Evolutionary conservation across 495 filamentous ascomycete genomes (phyloP).

Genomic region (Parathielavia hyrcaniae): DNA sequence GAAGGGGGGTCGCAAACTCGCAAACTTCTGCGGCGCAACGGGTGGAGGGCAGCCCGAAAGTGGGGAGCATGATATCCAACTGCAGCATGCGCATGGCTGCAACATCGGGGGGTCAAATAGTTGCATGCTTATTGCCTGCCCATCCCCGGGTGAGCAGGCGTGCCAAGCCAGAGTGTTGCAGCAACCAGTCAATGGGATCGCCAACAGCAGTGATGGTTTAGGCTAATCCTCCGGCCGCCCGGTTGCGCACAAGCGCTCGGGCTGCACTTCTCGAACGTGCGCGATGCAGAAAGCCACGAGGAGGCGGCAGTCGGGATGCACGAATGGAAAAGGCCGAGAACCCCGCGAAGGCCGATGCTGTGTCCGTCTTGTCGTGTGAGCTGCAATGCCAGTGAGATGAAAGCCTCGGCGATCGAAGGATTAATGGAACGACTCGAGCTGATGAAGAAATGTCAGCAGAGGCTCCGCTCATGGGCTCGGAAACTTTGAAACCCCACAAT

Average conservation of each 20-base stretch:
- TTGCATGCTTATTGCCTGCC: background rate
- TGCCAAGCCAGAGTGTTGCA: background rate
- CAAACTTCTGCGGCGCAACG: background rate
- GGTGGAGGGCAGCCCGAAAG: background rate
- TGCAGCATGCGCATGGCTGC: background rate
- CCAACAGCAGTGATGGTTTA: constrained; percentile 8
- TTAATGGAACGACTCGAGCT: background rate
- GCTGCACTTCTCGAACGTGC: too few species aligned
- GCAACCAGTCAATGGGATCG: constrained; percentile 4
- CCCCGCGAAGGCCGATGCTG: background rate
- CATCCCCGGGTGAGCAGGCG: background rate
- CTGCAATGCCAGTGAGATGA: background rate
- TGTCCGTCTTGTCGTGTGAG: too few species aligned
- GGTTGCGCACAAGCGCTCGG: background rate
- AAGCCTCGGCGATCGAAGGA: background rate
- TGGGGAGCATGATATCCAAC: background rate
- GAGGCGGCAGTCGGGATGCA: background rate
- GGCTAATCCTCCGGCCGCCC: constrained; percentile 12
- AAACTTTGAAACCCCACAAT: background rate
- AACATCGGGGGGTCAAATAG: background rate
- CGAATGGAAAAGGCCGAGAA: background rate
- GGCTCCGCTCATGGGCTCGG: too few species aligned
- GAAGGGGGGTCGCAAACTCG: background rate
- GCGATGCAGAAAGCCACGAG: background rate
- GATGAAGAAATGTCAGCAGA: background rate